phyloP scores from a whole-genome alignment of 208 protist genomes.

The Acanthamoeba sp. region DNA sequence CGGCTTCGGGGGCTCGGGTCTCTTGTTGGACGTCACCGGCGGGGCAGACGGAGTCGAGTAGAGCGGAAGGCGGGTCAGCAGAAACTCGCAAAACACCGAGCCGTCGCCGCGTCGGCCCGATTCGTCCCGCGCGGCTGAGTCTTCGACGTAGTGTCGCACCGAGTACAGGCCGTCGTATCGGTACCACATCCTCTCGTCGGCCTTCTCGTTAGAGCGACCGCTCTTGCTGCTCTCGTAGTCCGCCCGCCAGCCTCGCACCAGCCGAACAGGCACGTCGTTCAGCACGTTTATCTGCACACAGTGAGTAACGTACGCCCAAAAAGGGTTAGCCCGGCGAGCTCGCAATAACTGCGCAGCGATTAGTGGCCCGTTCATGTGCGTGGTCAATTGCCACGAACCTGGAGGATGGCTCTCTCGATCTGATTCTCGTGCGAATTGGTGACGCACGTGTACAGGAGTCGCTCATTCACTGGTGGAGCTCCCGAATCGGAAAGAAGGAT shows the following conservation, averaged over 20 bases:
- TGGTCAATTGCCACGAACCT: too few relatives aligned
- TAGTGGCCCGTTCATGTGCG: background rate
- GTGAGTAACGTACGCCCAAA: too few relatives aligned
- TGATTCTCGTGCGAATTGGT: slow-evolving; percentile 58
- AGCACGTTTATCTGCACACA: slow-evolving; percentile 48
- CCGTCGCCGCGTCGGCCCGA: background rate
- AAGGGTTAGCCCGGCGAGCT: too few relatives aligned
- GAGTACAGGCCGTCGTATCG: slow-evolving; percentile 56
- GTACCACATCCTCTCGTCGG: slow-evolving; percentile 58
- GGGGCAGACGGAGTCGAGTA: background rate
- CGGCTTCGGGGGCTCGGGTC: background rate
- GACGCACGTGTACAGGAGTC: slow-evolving; percentile 26
- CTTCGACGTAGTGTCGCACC: slow-evolving; percentile 14
- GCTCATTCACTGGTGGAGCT: slow-evolving; percentile 29
- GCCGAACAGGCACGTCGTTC: slow-evolving; percentile 6
- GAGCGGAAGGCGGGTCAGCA: slow-evolving; percentile 17
- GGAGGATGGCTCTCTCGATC: slow-evolving; percentile 28
- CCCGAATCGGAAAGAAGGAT: background rate
- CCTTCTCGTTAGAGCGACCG: background rate
- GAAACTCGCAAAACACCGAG: slow-evolving; percentile 18
- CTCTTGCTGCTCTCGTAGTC: slow-evolving; percentile 39
- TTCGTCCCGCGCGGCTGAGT: background rate
- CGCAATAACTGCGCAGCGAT: too few relatives aligned
- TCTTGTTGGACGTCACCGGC: background rate
- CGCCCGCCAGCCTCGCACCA: slow-evolving; percentile 45